A percentile compares a stretch with the other conserved stretches of the same genome.
phyloP scores from a whole-genome alignment of 495 filamentous ascomycete species.

The Penicillium paradoxum region DNA sequence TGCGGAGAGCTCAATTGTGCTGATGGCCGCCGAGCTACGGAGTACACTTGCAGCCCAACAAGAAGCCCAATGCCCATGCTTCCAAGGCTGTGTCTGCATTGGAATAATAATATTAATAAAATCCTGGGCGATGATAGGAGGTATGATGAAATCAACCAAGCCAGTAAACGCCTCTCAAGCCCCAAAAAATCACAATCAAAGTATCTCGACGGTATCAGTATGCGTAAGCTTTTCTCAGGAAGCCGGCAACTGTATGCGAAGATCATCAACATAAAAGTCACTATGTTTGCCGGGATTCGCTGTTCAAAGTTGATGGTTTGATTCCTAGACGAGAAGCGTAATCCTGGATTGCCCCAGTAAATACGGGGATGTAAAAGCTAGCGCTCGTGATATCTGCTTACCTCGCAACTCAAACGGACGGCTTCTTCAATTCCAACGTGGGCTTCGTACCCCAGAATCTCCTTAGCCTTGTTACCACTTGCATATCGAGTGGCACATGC shows the following conservation, averaged over 20 bases:
- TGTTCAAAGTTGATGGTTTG: slow-evolving; percentile 13
- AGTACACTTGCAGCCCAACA: slow-evolving; percentile 23
- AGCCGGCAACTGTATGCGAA: slow-evolving; percentile 12
- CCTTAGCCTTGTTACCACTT: slow-evolving; percentile 52
- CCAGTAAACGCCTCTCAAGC: slow-evolving; percentile 11
- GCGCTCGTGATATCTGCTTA: slow-evolving; percentile 20
- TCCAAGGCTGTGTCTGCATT: neutral
- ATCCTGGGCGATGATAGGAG: neutral
- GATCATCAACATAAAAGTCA: neutral
- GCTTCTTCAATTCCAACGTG: slow-evolving; percentile 53
- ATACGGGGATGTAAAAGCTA: neutral
- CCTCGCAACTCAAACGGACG: slow-evolving; percentile 47
- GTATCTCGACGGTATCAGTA: slow-evolving; percentile 14
- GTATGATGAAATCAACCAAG: neutral
- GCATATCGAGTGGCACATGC: slow-evolving; percentile 50
- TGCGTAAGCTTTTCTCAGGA: neutral
- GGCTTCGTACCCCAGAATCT: slow-evolving; percentile 54
- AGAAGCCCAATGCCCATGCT: slow-evolving; percentile 20
- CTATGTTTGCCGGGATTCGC: neutral
- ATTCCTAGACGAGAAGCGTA: slow-evolving; percentile 36
- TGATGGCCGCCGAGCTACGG: neutral
- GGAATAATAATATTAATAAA: neutral
- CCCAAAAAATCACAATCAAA: slow-evolving; percentile 8
- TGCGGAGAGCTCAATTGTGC: slow-evolving; percentile 10
- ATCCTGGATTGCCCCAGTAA: slow-evolving; percentile 20